Evolutionary conservation across 176 grass and related monocot species (phyloP).

Genomic region (Typha latifolia): DNA sequence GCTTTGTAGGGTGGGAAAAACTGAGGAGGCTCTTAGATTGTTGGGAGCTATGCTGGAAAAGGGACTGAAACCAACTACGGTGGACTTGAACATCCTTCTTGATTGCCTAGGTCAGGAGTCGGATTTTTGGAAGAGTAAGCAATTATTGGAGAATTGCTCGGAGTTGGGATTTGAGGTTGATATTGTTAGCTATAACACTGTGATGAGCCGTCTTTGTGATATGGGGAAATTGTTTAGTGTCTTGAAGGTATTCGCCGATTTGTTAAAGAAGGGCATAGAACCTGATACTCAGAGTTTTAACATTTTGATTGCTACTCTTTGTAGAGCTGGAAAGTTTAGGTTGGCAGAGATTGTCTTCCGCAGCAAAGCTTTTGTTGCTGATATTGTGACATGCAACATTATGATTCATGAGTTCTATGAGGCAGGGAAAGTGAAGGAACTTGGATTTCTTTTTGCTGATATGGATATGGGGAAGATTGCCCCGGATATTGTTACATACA

Average conservation of each 20-base stretch:
- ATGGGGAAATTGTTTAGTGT: slow-evolving; percentile 43
- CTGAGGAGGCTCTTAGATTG: slow-evolving; percentile 35
- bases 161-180: slow-evolving; percentile 77
- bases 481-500: slow-evolving; percentile 48
- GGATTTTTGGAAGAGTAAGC: slow-evolving; percentile 47
- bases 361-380: slow-evolving; percentile 58
- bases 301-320: slow-evolving; percentile 61
- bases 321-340: slow-evolving; percentile 58
- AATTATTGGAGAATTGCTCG: slow-evolving; percentile 48
- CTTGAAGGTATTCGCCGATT: slow-evolving; percentile 59
- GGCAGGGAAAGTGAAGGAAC: slow-evolving; percentile 40
- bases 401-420: slow-evolving; percentile 58
- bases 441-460: slow-evolving; percentile 50
- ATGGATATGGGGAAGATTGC: slow-evolving; percentile 40
- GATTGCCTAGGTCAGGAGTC: slow-evolving; percentile 38
- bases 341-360: slow-evolving; percentile 48
- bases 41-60: slow-evolving; percentile 57
- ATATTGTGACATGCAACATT: slow-evolving; percentile 85
- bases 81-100: slow-evolving; percentile 78
- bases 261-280: slow-evolving; percentile 70
- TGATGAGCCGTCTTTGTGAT: slow-evolving; percentile 73
- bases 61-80: slow-evolving; percentile 44
- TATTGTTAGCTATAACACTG: slow-evolving; percentile 65
- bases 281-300: slow-evolving; percentile 49
- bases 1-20: slow-evolving; percentile 44